phyloP scores from a whole-genome alignment of 2,329 filamentous ascomycete species.

The Hymenotorrendiella dingleyae region DNA sequence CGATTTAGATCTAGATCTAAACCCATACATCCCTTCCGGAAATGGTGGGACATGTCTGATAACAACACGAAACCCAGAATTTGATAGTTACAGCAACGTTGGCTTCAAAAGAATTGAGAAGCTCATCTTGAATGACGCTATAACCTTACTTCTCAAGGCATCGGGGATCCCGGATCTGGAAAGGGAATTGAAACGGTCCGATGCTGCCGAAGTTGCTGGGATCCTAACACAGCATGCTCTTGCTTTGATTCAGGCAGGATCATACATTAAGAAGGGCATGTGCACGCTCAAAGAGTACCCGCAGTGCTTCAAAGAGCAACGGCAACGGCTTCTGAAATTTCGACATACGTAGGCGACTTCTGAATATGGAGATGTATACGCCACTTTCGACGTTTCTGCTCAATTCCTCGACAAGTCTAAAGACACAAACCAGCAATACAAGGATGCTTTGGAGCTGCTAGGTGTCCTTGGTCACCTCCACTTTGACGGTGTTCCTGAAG shows the following conservation, averaged over 20 bases:
- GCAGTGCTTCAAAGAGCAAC: conserved; percentile 8
- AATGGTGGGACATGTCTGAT: conserved; percentile 33
- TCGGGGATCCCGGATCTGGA: neutral
- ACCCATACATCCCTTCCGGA: conserved; percentile 30
- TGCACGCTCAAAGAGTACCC: conserved; percentile 1
- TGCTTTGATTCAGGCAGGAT: conserved; percentile 26
- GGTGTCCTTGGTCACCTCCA: conserved; percentile 27
- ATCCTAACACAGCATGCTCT: conserved; percentile 25
- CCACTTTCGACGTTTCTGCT: conserved; percentile 33
- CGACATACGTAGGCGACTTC: conserved; percentile 26
- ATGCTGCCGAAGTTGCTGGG: conserved; percentile 16
- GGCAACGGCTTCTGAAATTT: conserved; percentile 26
- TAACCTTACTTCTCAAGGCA: conserved; percentile 23
- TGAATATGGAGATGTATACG: conserved; percentile 32
- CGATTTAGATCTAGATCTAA: conserved; percentile 30
- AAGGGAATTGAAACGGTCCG: conserved; percentile 10
- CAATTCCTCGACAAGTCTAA: conserved; percentile 19
- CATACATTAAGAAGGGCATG: conserved; percentile 4
- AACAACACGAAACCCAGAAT: conserved; percentile 33
- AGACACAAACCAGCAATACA: conserved; percentile 12
- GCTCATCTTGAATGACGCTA: conserved; percentile 25
- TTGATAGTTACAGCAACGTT: conserved; percentile 26
- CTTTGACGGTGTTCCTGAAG: conserved; percentile 23
- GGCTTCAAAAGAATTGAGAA: conserved; percentile 23
- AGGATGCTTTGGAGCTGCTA: conserved; percentile 29